Base-by-base conservation (phyloP, 208 protist species). In the Phytomonas sp. region DNA sequence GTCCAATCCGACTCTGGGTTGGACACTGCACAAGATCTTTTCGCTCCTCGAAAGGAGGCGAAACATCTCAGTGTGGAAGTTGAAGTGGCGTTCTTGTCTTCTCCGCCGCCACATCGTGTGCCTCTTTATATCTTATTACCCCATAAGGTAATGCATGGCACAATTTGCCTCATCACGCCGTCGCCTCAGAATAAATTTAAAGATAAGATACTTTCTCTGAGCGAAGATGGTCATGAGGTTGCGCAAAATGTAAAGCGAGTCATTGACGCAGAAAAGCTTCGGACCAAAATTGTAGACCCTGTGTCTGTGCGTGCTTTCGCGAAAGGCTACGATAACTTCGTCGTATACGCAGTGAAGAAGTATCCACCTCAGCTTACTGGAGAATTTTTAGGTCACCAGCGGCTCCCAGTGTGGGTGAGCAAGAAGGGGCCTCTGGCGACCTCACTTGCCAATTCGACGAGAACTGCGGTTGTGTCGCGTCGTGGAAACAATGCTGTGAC, bases 301-400 rank as follows among this genome's bases (percentile, higher is more conserved):
- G 91, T 96, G 31, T 70, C 88, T 0, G 78, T 91, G 26, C 88
- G 91, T 32, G 88, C 88, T 4, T 88, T 96, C 29, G 80, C 91
- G 6, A 93, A 88, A 69, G 93, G 87, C 68, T 96, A 91, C 73
- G 86, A 93, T 62, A 84, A 94, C 74, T 93, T 96, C 70, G 72
- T 96, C 56, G 70, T 94, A 8, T 87, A 88, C 77, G 85, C 77
- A 34, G 80, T 85, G 26, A 79, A 82, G 66, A 88, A 80, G 60
- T 96, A 93, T 67, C 91, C 91, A 26, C 68, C 68, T 31, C 85
- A 92, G 74, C 78, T 96, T 17, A 86, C 88, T 7, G 91, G 91
- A 30, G 91, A 96, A 75, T 96, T 96, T 68, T 75, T 94, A 36
- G 87, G 85, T 32, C 91, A 96, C 68, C 85, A 82, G 53, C 77